These are phyloP conservation scores for Triticum monococcum DNA, from an alignment of 176 grass and related monocot genomes.

Conservation along the genomic window DNA sequence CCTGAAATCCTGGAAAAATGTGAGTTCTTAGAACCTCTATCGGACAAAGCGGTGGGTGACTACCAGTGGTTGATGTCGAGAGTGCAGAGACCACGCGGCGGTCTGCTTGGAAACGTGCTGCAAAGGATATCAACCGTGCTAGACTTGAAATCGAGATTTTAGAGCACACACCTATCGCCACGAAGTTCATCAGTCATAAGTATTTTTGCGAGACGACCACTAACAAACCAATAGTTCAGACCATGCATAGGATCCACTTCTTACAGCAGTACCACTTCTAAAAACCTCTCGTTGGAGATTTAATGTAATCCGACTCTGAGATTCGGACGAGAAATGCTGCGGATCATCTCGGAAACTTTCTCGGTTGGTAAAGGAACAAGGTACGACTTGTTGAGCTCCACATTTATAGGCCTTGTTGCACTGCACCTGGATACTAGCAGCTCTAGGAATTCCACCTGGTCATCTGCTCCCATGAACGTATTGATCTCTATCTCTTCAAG, in stretches of 20 bases:
- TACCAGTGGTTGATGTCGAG: conserved; percentile 79
- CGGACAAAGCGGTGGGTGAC: conserved; percentile 58
- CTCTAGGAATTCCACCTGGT: not conserved
- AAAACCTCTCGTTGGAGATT: not conserved
- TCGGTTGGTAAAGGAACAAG: not conserved
- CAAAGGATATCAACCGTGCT: conserved; percentile 34
- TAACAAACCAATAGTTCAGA: not conserved
- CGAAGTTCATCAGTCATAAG: not conserved
- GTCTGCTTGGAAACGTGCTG: conserved; percentile 33
- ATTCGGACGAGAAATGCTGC: not conserved
- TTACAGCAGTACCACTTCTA: not conserved
- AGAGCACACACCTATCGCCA: not conserved
- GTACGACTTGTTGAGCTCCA: not conserved
- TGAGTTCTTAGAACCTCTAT: conserved; percentile 85
- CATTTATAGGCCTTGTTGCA: not conserved
- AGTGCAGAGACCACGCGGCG: conserved; percentile 41
- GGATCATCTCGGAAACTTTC: not conserved
- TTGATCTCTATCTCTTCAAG: not conserved
- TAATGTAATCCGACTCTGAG: not conserved
- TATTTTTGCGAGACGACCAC: not conserved
- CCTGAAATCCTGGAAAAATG: conserved; percentile 75
- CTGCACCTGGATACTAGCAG: not conserved
- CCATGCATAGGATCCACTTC: not conserved
- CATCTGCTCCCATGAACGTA: not conserved
- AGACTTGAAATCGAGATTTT: conserved; percentile 35